Base-by-base conservation (phyloP, 208 protist species). In the Acanthamoeba healyi region DNA sequence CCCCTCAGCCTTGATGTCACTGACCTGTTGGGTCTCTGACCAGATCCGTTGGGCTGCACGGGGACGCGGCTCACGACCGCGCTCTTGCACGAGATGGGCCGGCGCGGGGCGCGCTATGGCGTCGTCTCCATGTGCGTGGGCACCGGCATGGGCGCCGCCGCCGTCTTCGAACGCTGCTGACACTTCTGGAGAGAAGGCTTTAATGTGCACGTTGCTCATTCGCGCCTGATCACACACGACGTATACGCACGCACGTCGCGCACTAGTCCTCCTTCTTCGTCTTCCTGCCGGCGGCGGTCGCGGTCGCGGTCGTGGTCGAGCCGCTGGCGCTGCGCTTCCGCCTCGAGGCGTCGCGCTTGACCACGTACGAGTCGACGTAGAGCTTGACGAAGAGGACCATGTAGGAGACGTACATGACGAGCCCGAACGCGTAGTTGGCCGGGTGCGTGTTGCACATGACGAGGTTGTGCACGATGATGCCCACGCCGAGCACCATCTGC, bases 371-470 rank as follows among this genome's bases (percentile, higher is more conserved):
- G 56, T 98, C 92, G 61, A 97, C 86, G 92, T 98, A 98, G n/a
- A 99, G 94, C 92, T 97, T 90, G 61, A 91, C 81, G 94, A 99
- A 99, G 93, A 99, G 97, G 26, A 96, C 44, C 94, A 98, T 98
- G 96, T 99, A 99, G 34, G 96, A 98, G 49, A 96, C 63, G 96
- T 99, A 99, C 98, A 99, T 99, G 56, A 96, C 95, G n/a, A 98
- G 70, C 46, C 95, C 98, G 34, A 93, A 88, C 46, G 22, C n/a
- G 49, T 34, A 42, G 81, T 63, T 56, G 34, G 19, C 14, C n/a
- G 19, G 81, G 32, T 88, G 38, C 2, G n/a, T 44, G 81, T 56
- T 22, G 81, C 81, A 88, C 19, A 51, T 51, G 87, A 93, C n/a
- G 32, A n/a, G 32, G 63, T 42, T 44, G 81, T 51, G 79, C 36